A percentile compares a stretch with the other conserved stretches of the same genome.
These are phyloP conservation scores for Aspergillus quadricinctus DNA, from an alignment of 2,329 filamentous ascomycete genomes.

Conservation along the genomic window DNA sequence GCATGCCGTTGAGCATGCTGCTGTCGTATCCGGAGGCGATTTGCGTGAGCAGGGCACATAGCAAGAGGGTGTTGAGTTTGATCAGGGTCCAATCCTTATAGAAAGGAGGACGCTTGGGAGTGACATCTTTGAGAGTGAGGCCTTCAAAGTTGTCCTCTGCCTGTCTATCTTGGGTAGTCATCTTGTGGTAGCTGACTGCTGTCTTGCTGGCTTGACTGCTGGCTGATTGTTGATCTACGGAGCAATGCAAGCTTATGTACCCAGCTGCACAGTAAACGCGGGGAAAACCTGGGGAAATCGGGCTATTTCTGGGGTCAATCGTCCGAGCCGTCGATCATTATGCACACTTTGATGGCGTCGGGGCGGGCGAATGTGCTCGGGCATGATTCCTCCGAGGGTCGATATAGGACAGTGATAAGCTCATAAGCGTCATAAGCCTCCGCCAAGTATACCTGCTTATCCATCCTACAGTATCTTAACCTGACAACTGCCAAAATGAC, in stretches of 20 bases:
- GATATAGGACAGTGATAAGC: neutral
- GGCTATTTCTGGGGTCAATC: neutral
- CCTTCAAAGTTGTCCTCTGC: conserved; percentile 5
- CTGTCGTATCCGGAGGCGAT: conserved; percentile 43
- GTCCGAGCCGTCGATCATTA: neutral
- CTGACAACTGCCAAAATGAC: neutral
- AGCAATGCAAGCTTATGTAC: neutral
- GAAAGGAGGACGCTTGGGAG: conserved; percentile 7
- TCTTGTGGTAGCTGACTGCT: neutral
- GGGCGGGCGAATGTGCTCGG: neutral
- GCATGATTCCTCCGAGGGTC: neutral
- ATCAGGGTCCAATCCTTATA: conserved; percentile 9
- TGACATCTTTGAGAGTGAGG: conserved; percentile 10
- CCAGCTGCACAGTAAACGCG: neutral
- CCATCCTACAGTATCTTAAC: neutral
- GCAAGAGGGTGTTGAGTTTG: conserved; percentile 15
- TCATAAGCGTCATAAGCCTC: too few species aligned
- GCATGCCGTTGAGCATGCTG: conserved; percentile 48
- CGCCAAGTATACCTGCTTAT: neutral
- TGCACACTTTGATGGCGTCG: neutral
- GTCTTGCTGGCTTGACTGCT: too few species aligned
- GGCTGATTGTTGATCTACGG: too few species aligned
- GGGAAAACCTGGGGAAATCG: neutral
- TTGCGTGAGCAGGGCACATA: conserved; percentile 29
- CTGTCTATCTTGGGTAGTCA: neutral